Evolutionary conservation across 805 yeast species (phyloP).

Genomic region (Sugiyamaella lignohabitans): DNA sequence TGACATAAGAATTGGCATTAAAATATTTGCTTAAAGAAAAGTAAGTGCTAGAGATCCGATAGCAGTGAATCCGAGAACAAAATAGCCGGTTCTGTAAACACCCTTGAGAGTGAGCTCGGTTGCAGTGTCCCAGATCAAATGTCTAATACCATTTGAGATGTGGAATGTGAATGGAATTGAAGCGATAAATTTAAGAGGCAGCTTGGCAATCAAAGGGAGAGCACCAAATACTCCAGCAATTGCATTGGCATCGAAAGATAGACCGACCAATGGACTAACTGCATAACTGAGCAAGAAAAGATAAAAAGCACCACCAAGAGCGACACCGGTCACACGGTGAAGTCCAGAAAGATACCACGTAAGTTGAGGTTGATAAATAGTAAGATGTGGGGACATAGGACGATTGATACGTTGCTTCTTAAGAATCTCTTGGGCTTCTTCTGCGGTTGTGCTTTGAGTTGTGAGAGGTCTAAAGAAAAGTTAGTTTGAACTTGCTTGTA

Average conservation of each 20-base stretch:
- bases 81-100: constrained; percentile 87
- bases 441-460: constrained; percentile 49
- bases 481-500: neutral
- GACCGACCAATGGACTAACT: constrained; percentile 57
- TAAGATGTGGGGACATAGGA: constrained; percentile 85
- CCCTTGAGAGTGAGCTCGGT: constrained; percentile 73
- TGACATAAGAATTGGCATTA: too few species aligned
- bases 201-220: constrained; percentile 57
- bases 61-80: constrained; percentile 60
- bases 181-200: constrained; percentile 58
- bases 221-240: constrained; percentile 52
- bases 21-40: constrained; percentile 29
- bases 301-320: constrained; percentile 72
- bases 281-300: constrained; percentile 72
- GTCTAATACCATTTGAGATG: constrained; percentile 81
- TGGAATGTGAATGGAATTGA: constrained; percentile 88
- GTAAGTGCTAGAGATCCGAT: constrained; percentile 46
- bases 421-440: constrained; percentile 62
- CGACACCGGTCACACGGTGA: constrained; percentile 86
- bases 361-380: constrained; percentile 86
- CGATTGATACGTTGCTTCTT: constrained; percentile 78
- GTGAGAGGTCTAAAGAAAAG: constrained; percentile 9
- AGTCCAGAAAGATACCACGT: constrained; percentile 73
- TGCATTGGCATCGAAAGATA: constrained; percentile 44
- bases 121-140: constrained; percentile 89